These are phyloP conservation scores for Cairneyella variabilis DNA, from an alignment of 495 filamentous ascomycete genomes.

Conservation along the genomic window DNA sequence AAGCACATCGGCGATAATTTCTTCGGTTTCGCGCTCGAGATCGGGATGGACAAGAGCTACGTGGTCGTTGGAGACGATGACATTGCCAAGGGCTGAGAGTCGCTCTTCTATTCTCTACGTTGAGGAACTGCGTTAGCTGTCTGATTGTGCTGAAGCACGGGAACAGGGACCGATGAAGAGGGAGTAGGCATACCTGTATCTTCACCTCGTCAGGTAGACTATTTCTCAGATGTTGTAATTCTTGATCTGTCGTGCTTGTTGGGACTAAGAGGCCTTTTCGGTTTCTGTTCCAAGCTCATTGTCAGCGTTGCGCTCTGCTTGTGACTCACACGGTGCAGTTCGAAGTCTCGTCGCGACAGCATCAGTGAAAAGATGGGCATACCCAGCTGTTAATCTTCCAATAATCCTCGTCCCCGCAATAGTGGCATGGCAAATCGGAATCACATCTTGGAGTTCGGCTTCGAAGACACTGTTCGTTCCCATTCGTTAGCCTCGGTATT, in stretches of 20 bases:
- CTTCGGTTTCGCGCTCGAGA: conserved; percentile 91
- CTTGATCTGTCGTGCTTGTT: conserved; percentile 94
- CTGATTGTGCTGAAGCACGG: too few relatives aligned
- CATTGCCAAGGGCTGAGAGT: conserved; percentile 91
- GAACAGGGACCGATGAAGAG: not conserved
- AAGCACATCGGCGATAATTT: conserved; percentile 93
- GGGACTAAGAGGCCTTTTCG: conserved; percentile 94
- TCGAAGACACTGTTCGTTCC: conserved; percentile 68
- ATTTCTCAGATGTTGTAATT: conserved; percentile 94
- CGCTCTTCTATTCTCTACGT: conserved; percentile 96
- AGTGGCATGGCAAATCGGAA: conserved; percentile 96
- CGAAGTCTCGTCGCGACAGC: too few relatives aligned
- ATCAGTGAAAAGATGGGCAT: too few relatives aligned
- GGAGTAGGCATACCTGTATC: conserved; percentile 49
- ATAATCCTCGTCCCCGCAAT: conserved; percentile 96
- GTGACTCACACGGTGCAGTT: too few relatives aligned
- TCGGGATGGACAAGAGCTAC: conserved; percentile 96
- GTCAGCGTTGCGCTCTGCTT: too few relatives aligned
- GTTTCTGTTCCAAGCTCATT: conserved; percentile 73
- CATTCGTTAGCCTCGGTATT: conserved; percentile 17
- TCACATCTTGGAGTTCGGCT: conserved; percentile 93
- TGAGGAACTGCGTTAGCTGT: too few relatives aligned
- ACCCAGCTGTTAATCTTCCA: conserved; percentile 92
- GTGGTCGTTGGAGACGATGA: conserved; percentile 95
- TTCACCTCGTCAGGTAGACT: conserved; percentile 84